Evolutionary conservation across 176 grass and related monocot genomes (phyloP).

Genomic region (Puya raimondii): DNA sequence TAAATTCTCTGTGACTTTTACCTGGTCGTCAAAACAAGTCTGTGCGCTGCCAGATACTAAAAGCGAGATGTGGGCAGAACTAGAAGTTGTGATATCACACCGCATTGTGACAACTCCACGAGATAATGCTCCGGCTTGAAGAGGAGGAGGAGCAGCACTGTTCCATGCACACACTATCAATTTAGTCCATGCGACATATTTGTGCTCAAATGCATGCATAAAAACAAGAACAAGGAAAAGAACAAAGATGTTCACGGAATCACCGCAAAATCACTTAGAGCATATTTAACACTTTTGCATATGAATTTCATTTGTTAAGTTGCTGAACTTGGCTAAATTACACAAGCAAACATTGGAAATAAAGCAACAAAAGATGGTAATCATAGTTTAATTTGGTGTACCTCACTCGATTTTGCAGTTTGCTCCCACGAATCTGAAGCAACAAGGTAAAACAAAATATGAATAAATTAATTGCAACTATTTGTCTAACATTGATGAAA

Average conservation of each 20-base stretch:
- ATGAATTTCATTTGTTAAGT: neutral
- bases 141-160: conserved; percentile 81
- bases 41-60: conserved; percentile 93
- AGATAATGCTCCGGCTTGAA: conserved; percentile 78
- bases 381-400: conserved; percentile 23
- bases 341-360: conserved; percentile 6
- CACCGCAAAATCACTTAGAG: neutral
- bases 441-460: conserved; percentile 16
- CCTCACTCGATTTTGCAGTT: conserved; percentile 97
- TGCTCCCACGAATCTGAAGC: conserved; percentile 85
- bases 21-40: conserved; percentile 97
- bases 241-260: conserved; percentile 11
- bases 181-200: neutral
- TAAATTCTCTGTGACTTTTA: conserved; percentile 6
- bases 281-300: neutral
- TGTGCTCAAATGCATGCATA: conserved; percentile 11
- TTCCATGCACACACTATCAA: conserved; percentile 12
- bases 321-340: conserved; percentile 1
- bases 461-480: conserved; percentile 6
- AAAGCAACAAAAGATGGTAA: neutral
- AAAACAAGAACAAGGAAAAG: conserved; percentile 14
- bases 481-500: neutral
- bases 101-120: conserved; percentile 98
- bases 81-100: conserved; percentile 81
- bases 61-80: conserved; percentile 86